Evolutionary conservation across 2,329 filamentous ascomycete genomes (phyloP).

Genomic region (Ascochyta koolunga): DNA sequence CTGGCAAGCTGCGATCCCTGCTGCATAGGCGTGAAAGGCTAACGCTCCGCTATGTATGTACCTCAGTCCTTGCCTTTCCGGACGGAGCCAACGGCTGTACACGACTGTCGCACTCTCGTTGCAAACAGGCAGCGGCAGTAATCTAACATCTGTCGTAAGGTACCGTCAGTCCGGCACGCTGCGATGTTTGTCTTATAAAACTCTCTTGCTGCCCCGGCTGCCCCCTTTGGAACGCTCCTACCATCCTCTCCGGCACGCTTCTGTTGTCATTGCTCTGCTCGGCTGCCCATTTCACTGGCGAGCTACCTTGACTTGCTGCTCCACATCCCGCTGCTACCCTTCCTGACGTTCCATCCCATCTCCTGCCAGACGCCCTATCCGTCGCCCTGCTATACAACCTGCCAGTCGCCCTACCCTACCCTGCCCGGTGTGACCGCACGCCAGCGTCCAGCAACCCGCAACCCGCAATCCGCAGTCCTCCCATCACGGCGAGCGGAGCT

Average conservation of each 20-base stretch:
- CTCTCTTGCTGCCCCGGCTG: constrained; percentile 40
- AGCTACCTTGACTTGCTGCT: constrained; percentile 15
- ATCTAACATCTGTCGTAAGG: constrained; percentile 48
- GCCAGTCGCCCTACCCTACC: too few species aligned
- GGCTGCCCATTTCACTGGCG: constrained; percentile 12
- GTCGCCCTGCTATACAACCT: too few species aligned
- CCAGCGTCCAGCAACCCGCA: not conserved
- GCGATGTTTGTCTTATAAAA: constrained; percentile 49
- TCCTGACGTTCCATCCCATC: constrained; percentile 15
- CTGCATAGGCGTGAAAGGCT: constrained; percentile 35
- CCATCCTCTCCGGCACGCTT: constrained; percentile 32
- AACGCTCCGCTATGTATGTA: constrained; percentile 42
- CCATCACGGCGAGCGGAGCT: constrained; percentile 9
- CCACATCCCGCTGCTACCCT: constrained; percentile 16
- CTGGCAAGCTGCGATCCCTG: constrained; percentile 33
- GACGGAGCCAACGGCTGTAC: constrained; percentile 49
- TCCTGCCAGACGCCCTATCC: constrained; percentile 14
- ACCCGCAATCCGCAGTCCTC: not conserved
- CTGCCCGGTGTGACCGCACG: too few species aligned
- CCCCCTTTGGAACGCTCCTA: constrained; percentile 38
- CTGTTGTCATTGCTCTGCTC: constrained; percentile 14
- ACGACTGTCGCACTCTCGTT: constrained; percentile 48
- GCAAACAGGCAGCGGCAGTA: constrained; percentile 50
- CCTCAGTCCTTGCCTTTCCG: constrained; percentile 45
- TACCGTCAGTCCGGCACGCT: constrained; percentile 45